Evolutionary conservation across 2,329 filamentous ascomycete species (phyloP).

Genomic region (Sordariomycetes sp.): DNA sequence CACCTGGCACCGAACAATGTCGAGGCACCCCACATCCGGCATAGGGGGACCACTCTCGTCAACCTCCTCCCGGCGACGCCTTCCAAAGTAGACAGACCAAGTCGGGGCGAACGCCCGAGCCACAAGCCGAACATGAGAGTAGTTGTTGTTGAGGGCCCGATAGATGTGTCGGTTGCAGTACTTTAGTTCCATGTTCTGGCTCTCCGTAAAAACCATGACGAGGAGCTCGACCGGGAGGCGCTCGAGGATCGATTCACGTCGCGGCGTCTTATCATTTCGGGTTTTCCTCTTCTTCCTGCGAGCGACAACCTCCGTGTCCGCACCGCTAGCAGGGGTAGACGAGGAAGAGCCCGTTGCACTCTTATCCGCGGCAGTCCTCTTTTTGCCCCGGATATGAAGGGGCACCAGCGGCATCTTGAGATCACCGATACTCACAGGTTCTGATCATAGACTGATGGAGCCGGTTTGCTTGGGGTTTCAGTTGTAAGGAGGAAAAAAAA

Average conservation of each 20-base stretch:
- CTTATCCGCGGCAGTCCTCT: constrained; percentile 7
- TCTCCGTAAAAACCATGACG: constrained; percentile 36
- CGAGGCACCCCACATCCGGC: neutral
- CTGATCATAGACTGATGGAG: neutral
- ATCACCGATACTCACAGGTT: neutral
- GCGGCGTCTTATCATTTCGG: neutral
- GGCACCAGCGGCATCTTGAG: constrained; percentile 31
- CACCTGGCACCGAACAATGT: neutral
- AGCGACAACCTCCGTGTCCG: neutral
- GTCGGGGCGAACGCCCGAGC: constrained; percentile 22
- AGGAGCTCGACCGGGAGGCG: constrained; percentile 37
- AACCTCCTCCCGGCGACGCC: constrained; percentile 4
- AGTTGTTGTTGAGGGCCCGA: constrained; percentile 24
- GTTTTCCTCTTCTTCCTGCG: neutral
- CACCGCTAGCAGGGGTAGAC: neutral
- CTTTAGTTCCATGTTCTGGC: constrained; percentile 32
- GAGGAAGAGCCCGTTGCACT: neutral
- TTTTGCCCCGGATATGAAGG: constrained; percentile 23
- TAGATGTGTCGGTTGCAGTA: constrained; percentile 29
- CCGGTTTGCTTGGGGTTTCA: neutral
- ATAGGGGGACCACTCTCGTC: neutral
- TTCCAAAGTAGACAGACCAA: constrained; percentile 22
- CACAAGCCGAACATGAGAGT: constrained; percentile 12
- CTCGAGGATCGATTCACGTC: constrained; percentile 12
- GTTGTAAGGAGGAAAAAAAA: neutral